Base-by-base conservation (phyloP, 768 basidiomycete genomes). In the Auriculariales sp. region DNA sequence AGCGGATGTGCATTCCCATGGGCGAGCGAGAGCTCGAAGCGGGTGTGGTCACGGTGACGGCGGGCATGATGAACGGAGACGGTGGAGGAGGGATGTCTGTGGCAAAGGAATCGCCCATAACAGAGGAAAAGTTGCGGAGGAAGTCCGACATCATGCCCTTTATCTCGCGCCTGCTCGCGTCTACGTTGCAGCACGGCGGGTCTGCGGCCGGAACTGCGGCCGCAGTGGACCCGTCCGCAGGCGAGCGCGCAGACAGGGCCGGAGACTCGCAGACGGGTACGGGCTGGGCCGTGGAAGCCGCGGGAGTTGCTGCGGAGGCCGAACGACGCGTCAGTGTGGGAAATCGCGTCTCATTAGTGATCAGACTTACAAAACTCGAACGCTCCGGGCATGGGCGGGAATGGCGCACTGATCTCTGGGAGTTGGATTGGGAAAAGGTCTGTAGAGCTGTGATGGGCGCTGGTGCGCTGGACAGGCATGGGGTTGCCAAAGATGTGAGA, bases 151-250 rank as follows among this genome's bases (percentile, higher is more conserved):
- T 53, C 28, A 80, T 59, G 1, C 53, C 46, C 49, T 68, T 64
- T 5, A 83, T 61, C 48, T 81, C 78, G 32, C 59, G 60, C 60
- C 71, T 80, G 46, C 67, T 69, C 48, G 72, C 64, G 1, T 68
- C 54, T 3, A 72, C 55, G 3, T 71, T 61, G 59, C 76, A 78
- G 58, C 74, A 75, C 28, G 61, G 48, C 3, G 48, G 24, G 24
- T 28, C 36, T 25, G 28, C 36, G 5, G 24, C n/a, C n/a, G n/a
- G n/a, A n/a, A n/a, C n/a, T 45, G 46, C 29, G 51, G 17, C 15
- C 56, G 47, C 27, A 29, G 15, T 12, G 14, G 11, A 31, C 15
- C 15, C 31, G 24, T 27, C 24, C 39, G 25, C 29, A 31, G 50
- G 12, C 12, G 32, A n/a, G 28, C 25, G 2, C 12, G 49, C 12